phyloP scores from a whole-genome alignment of 768 basidiomycete species.

The Plicaturopsis crispa region DNA sequence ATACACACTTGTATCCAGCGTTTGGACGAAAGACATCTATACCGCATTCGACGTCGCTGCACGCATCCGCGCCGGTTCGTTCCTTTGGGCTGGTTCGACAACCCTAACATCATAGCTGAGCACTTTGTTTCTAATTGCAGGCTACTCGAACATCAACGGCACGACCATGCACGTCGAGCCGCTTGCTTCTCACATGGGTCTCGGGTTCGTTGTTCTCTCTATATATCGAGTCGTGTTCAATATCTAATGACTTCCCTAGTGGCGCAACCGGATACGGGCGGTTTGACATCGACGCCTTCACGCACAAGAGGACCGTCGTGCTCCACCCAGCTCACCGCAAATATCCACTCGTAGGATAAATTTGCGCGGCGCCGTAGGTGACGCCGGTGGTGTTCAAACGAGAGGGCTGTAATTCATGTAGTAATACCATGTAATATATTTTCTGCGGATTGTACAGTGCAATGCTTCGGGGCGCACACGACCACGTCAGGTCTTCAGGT shows the following conservation, averaged over 20 bases:
- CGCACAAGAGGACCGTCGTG: conserved; percentile 34
- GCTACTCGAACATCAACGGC: conserved; percentile 49
- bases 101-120: background rate
- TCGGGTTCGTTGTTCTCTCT: conserved; percentile 31
- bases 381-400: too few relatives aligned
- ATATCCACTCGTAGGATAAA: conserved; percentile 13
- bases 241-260: conserved; percentile 14
- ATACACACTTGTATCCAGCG: conserved; percentile 40
- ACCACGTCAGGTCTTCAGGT: too few relatives aligned
- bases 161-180: conserved; percentile 39
- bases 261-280: conserved; percentile 44
- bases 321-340: conserved; percentile 27
- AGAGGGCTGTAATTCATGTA: too few relatives aligned
- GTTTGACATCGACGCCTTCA: conserved; percentile 44
- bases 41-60: conserved; percentile 36
- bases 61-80: conserved; percentile 38
- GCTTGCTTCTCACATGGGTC: conserved; percentile 27
- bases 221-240: conserved; percentile 1
- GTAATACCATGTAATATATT: too few relatives aligned
- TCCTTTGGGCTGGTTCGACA: background rate
- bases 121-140: too few relatives aligned
- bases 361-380: too few relatives aligned
- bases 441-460: too few relatives aligned
- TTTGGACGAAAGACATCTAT: conserved; percentile 45
- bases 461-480: too few relatives aligned